Evolutionary conservation across 2,329 filamentous ascomycete species (phyloP), one percentile per base, ranked within the genome.

Genomic region (Phaeosphaeriaceae sp.): DNA sequence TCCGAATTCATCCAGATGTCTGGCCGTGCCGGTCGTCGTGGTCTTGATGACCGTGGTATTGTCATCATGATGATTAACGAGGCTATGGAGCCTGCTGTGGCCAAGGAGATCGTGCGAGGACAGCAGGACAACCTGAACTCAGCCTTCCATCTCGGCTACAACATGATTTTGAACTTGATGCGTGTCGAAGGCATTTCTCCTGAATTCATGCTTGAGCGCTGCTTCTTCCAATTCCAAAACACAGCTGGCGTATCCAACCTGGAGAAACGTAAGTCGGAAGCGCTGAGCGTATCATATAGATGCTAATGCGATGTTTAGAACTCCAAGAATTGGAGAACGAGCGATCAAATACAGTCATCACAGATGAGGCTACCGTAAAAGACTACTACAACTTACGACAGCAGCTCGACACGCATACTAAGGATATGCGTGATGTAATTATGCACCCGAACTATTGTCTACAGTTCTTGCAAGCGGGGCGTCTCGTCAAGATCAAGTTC

Each of bases 11-110:
- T 99, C 52, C 95, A 99, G 76, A 99, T 99, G 95, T 97, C 95
- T 53, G 95, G 95, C 61, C 91, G 95, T 79, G 95, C 95, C 58
- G 95, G 95, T 74, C 91, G 95, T 85, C 89, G 95, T 87, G 95
- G 95, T 80, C 90, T 99, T 54, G 95, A 99, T 81, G 93, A 97
- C 62, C 91, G 95, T 65, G 95, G 95, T 85, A 96, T 98, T 68
- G 95, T 99, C 67, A 98, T 99, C 76, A 98, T 99, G 92, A 98
- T 99, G 94, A 91, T 99, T 61, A 91, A 96, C 73, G 91, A 96
- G 77, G 92, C 95, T 80, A 94, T 99, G 82, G 95, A 99, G 72
- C 95, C 95, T 1, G 88, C 92, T 1, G 89, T 90, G n/a, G 94
- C 95, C 44, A 96, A 96, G 79, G 89, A 91, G 63, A 97, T 99